phyloP scores from a whole-genome alignment of 495 filamentous ascomycete genomes.

The Xylaria cubensis region DNA sequence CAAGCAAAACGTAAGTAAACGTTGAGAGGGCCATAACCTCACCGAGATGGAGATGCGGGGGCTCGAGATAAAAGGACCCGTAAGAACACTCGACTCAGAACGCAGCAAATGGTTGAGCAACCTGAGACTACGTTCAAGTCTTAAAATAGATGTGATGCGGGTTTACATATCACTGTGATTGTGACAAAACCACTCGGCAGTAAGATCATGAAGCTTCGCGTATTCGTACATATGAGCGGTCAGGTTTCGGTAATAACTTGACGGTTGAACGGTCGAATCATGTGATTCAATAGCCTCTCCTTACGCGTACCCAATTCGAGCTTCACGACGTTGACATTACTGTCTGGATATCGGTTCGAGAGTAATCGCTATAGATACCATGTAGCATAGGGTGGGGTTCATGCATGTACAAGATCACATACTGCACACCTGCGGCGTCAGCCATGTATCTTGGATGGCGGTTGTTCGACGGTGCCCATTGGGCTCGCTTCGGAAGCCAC shows the following conservation, averaged over 20 bases:
- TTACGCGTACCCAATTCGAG: background rate
- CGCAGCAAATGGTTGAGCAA: background rate
- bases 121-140: background rate
- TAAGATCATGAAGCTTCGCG: background rate
- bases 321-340: background rate
- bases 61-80: background rate
- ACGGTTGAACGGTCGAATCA: background rate
- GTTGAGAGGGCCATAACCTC: background rate
- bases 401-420: background rate
- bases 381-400: background rate
- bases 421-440: constrained; percentile 26
- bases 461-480: constrained; percentile 36
- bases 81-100: background rate
- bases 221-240: background rate
- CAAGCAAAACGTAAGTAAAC: background rate
- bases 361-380: background rate
- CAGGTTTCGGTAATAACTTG: background rate
- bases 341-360: background rate
- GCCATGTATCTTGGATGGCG: constrained; percentile 35
- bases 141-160: background rate
- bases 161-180: background rate
- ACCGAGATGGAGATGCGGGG: background rate
- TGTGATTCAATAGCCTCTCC: background rate
- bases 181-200: background rate
- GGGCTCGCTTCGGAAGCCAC: constrained; percentile 38